A percentile compares a stretch with the other conserved stretches of the same genome.
These are phyloP conservation scores for Umbelopsis sp. DNA, from an alignment of 192 early-diverging fungal genomes.

Conservation along the genomic window DNA sequence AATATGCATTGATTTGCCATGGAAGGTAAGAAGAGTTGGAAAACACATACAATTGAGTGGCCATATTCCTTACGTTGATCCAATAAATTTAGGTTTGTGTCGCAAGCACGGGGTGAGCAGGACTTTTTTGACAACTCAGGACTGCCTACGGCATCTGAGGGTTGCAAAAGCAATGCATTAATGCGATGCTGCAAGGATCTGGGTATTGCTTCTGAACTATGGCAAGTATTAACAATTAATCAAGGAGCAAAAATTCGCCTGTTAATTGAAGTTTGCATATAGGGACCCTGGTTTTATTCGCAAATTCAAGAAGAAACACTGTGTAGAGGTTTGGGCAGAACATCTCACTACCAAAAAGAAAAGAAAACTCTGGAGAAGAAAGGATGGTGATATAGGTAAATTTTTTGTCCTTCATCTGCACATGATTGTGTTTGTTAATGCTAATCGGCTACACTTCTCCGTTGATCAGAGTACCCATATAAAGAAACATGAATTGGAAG, in stretches of 20 bases:
- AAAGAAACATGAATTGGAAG: slow-evolving; percentile 24
- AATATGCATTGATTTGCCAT: slow-evolving; percentile 87
- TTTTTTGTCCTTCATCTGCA: neutral
- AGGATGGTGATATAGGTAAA: slow-evolving; percentile 51
- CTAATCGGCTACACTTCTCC: neutral
- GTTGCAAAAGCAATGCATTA: slow-evolving; percentile 89
- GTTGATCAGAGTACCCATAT: slow-evolving; percentile 32
- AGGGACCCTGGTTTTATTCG: slow-evolving; percentile 89
- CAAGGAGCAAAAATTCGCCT: neutral
- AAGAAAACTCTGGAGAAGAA: slow-evolving; percentile 87
- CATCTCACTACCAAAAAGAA: slow-evolving; percentile 73
- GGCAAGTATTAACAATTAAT: slow-evolving; percentile 45
- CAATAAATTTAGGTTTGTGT: slow-evolving; percentile 57
- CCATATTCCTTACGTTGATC: neutral
- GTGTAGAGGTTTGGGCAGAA: slow-evolving; percentile 76
- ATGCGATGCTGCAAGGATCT: slow-evolving; percentile 98
- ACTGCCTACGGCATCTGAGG: slow-evolving; percentile 85
- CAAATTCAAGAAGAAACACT: slow-evolving; percentile 82
- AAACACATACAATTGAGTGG: neutral
- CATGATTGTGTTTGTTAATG: neutral
- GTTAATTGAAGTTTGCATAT: neutral
- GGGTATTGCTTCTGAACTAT: slow-evolving; percentile 87
- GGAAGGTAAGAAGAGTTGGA: slow-evolving; percentile 61
- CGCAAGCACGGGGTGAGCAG: slow-evolving; percentile 93
- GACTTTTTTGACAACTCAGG: slow-evolving; percentile 81